Conservation (phyloP, 495 filamentous ascomycete species). For the Penicillium odoratum region DNA sequence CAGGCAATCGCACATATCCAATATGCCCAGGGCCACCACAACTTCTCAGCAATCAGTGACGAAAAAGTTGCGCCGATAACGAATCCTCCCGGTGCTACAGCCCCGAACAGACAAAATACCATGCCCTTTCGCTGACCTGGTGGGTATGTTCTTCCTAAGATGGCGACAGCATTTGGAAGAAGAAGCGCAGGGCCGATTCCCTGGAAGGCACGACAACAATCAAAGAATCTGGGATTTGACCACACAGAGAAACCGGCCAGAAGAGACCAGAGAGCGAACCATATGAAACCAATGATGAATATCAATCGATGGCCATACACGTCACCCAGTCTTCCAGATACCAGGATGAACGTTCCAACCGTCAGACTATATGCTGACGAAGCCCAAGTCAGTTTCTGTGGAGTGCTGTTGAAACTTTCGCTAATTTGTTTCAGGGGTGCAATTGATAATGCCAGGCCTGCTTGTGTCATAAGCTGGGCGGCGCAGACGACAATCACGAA, state of each 20-base stretch:
- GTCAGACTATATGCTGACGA: slow-evolving; percentile 54
- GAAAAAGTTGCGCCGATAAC: slow-evolving; percentile 51
- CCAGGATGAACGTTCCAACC: slow-evolving; percentile 64
- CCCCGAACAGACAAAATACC: slow-evolving; percentile 59
- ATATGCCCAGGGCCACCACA: slow-evolving; percentile 66
- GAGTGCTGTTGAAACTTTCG: slow-evolving; percentile 13
- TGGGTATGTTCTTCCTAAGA: slow-evolving; percentile 41
- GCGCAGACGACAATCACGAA: slow-evolving; percentile 18
- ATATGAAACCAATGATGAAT: slow-evolving; percentile 59
- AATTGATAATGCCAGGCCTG: slow-evolving; percentile 17
- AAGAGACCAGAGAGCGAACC: slow-evolving; percentile 60
- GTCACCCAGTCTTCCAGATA: slow-evolving; percentile 64
- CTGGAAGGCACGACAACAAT: slow-evolving; percentile 47
- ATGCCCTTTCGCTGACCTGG: slow-evolving; percentile 56
- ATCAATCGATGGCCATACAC: slow-evolving; percentile 61
- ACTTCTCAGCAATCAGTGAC: slow-evolving; percentile 25
- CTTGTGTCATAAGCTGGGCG: slow-evolving; percentile 22
- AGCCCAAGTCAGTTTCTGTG: slow-evolving; percentile 44
- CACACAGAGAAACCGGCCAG: slow-evolving; percentile 51
- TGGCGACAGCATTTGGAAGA: slow-evolving; percentile 49
- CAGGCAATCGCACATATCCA: slow-evolving; percentile 58
- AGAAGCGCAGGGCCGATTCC: slow-evolving; percentile 55
- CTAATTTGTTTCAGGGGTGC: slow-evolving; percentile 16
- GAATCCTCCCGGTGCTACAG: slow-evolving; percentile 53
- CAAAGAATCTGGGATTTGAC: slow-evolving; percentile 38